These are phyloP conservation scores for Aethionema arabicum DNA, from an alignment of 345 rosid genomes.

Conservation along the genomic window DNA sequence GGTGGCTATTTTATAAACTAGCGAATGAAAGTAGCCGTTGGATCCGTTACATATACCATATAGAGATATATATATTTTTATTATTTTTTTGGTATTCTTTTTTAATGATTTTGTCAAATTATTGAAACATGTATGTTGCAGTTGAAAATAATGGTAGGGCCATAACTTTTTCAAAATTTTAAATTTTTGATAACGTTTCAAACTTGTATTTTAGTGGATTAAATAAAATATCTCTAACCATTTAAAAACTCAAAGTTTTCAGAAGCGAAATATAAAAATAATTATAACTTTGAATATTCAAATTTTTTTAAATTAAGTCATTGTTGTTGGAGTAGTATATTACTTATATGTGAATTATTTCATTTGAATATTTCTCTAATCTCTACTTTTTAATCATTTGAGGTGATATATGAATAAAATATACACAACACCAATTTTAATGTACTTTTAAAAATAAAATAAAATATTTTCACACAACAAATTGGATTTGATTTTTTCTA, in stretches of 20 bases:
- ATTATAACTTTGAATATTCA: too few species aligned
- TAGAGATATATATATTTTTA: background rate
- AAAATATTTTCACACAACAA: too few species aligned
- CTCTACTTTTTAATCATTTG: too few species aligned
- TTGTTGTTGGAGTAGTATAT: background rate
- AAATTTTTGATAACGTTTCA: slow-evolving; percentile 7
- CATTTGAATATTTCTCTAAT: background rate
- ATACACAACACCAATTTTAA: too few species aligned
- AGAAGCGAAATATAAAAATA: background rate
- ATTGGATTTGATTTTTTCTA: too few species aligned
- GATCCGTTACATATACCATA: slow-evolving; percentile 26
- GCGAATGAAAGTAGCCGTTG: slow-evolving; percentile 29
- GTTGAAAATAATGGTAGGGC: slow-evolving; percentile 25
- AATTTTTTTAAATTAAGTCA: too few species aligned
- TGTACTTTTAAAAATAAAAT: too few species aligned
- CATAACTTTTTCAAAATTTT: slow-evolving; percentile 8
- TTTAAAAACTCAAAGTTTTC: background rate
- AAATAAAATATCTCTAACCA: background rate
- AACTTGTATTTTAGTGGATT: background rate
- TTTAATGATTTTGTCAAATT: background rate
- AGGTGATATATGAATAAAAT: too few species aligned
- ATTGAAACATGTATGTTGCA: slow-evolving; percentile 26
- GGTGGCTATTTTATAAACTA: slow-evolving; percentile 21
- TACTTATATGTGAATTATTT: too few species aligned
- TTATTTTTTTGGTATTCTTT: background rate